Evolutionary conservation across 2,329 filamentous ascomycete species (phyloP).

Genomic region (Fusarium sp.): DNA sequence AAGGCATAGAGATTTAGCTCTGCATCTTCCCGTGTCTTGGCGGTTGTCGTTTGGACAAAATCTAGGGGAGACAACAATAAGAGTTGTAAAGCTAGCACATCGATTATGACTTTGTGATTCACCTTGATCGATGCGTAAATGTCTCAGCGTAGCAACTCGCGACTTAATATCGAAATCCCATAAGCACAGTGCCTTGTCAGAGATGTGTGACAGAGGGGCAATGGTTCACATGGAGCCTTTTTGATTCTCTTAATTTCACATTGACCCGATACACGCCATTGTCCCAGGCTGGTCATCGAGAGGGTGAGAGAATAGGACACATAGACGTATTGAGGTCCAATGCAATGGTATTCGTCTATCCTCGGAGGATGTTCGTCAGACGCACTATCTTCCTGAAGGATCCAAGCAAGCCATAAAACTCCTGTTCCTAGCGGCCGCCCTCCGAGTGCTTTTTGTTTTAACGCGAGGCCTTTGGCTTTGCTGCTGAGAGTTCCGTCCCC

Average conservation of each 20-base stretch:
- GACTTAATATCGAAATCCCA: not conserved
- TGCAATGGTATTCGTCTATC: constrained; percentile 57
- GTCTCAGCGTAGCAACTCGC: not conserved
- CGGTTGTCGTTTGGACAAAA: constrained; percentile 49
- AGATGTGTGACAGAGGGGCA: not conserved
- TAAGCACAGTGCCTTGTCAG: constrained; percentile 1
- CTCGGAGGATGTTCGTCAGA: constrained; percentile 54
- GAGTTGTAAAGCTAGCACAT: constrained; percentile 41
- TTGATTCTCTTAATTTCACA: constrained; percentile 32
- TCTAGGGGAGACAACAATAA: constrained; percentile 46
- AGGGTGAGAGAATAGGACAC: constrained; percentile 22
- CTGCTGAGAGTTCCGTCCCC: constrained; percentile 40
- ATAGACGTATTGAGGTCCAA: constrained; percentile 46
- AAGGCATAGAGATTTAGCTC: constrained; percentile 53
- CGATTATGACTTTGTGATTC: not conserved
- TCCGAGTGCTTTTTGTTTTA: constrained; percentile 50
- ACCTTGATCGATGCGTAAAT: not conserved
- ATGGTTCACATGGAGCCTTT: constrained; percentile 26
- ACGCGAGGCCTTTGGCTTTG: constrained; percentile 48
- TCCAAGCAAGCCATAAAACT: constrained; percentile 58
- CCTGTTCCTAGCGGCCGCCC: constrained; percentile 57
- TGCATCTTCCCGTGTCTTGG: constrained; percentile 53
- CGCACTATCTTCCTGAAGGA: constrained; percentile 53
- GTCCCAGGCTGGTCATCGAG: constrained; percentile 21
- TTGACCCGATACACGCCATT: constrained; percentile 27